Base-by-base conservation (phyloP, 140 eudicot species). In the Anethum foeniculum region DNA sequence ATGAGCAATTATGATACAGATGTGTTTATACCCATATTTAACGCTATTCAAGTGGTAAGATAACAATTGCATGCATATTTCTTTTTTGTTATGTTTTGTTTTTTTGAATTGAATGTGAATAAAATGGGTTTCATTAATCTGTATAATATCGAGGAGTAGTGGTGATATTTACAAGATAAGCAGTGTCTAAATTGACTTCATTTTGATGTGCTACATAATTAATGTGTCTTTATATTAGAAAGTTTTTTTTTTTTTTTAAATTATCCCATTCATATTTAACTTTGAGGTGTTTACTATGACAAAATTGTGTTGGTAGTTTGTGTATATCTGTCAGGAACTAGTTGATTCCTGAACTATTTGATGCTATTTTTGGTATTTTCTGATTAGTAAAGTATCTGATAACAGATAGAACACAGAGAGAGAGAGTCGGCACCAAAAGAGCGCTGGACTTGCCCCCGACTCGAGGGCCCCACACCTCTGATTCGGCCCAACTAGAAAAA, bases 1-100 rank as follows among this genome's bases (percentile, higher is more conserved):
- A 83, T 90, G 93, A 95, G 99, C 88, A 95, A 95, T 81, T 95
- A 95, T 77, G 99, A 95, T 80, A 93, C 99, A 49, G 99, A 95
- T 84, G 87, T 95, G 36, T 95, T 95, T 76, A 3, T 87, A 58
- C 99, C 98, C 64, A 93, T 95, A 27, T 95, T 95, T 81, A 88
- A 93, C 69, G 98, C 97, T 36, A 95, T 95, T 75, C 96, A 92
- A 79, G 68, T 88, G 93, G 99, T 90, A 87, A 77, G 82, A 73
- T 23, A 28, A 68, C 79, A 52, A 38, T 77, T 65, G 38, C 36
- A 21, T 44, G 46, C 10, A 27, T 32, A 0, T 36, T 5, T 39
- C 21, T 51, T 15, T 38, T 16, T 25, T 51, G 6, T 2, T 3
- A 7, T 21, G 52, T 72, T 38, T 10, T 72, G 27, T 39, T 39